These are phyloP conservation scores for Urtica urens DNA, from an alignment of 306 rosid genomes.

Conservation along the genomic window DNA sequence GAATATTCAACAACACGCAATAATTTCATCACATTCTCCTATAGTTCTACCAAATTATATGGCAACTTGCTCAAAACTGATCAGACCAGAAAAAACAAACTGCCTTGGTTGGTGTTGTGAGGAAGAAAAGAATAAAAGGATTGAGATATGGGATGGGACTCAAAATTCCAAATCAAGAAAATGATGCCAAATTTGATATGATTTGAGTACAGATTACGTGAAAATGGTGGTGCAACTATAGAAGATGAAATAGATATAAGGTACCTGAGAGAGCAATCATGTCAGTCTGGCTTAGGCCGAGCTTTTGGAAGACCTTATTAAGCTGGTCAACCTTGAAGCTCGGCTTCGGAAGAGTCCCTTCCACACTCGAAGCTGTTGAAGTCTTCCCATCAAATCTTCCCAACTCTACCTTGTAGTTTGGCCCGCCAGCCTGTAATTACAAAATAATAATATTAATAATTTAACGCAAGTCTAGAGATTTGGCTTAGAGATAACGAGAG, in stretches of 20 bases:
- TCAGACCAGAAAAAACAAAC: neutral
- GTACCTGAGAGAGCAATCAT: slow-evolving; percentile 83
- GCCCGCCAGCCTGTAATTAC: slow-evolving; percentile 58
- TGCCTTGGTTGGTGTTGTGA: neutral
- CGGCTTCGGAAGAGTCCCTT: slow-evolving; percentile 53
- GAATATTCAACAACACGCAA: too few relatives aligned
- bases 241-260: neutral
- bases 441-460: too few relatives aligned
- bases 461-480: too few relatives aligned
- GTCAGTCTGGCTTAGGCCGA: slow-evolving; percentile 52
- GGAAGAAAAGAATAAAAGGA: neutral
- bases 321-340: slow-evolving; percentile 52
- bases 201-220: neutral
- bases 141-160: too few relatives aligned
- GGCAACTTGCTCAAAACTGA: neutral
- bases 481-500: too few relatives aligned
- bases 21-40: neutral
- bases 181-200: neutral
- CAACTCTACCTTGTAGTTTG: slow-evolving; percentile 57
- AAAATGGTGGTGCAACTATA: neutral
- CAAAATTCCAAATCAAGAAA: too few relatives aligned
- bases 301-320: slow-evolving; percentile 37
- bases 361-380: slow-evolving; percentile 45
- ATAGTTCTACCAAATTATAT: neutral
- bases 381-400: slow-evolving; percentile 64